Conservation (phyloP, 2,329 filamentous ascomycete genomes). For the Anthostomella pinea region DNA sequence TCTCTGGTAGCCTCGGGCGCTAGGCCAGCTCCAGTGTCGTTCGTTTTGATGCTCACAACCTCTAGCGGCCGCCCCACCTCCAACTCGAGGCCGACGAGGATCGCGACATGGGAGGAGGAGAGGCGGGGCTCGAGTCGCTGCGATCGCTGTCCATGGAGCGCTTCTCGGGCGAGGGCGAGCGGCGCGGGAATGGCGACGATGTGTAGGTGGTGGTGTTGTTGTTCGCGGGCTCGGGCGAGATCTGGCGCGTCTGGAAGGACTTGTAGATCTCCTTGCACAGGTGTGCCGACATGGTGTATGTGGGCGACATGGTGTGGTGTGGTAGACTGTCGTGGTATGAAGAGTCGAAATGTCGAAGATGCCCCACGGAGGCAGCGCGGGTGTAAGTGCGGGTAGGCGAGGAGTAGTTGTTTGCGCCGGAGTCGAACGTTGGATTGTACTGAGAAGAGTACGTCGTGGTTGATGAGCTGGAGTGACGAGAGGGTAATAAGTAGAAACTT, state of each 20-base stretch:
- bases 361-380: too few species aligned
- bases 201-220: conserved; percentile 22
- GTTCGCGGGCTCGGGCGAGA: conserved; percentile 33
- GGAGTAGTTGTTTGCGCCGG: too few species aligned
- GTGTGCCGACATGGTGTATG: conserved; percentile 60
- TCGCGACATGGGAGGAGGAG: conserved; percentile 27
- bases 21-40: too few species aligned
- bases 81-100: conserved; percentile 34
- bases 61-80: conserved; percentile 29
- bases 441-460: too few species aligned
- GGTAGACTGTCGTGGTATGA: too few species aligned
- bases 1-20: too few species aligned
- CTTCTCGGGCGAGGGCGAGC: conserved; percentile 41
- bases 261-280: conserved; percentile 59
- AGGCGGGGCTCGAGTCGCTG: conserved; percentile 28
- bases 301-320: conserved; percentile 49
- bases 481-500: too few species aligned
- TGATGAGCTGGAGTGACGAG: too few species aligned
- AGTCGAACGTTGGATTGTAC: too few species aligned
- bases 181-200: conserved; percentile 24
- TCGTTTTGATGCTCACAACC: too few species aligned
- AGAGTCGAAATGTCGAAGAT: too few species aligned
- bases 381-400: too few species aligned
- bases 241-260: conserved; percentile 53
- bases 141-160: conserved; percentile 48